phyloP scores from a whole-genome alignment of 2,329 filamentous ascomycete species.

The Trichophyton schoenleinii region DNA sequence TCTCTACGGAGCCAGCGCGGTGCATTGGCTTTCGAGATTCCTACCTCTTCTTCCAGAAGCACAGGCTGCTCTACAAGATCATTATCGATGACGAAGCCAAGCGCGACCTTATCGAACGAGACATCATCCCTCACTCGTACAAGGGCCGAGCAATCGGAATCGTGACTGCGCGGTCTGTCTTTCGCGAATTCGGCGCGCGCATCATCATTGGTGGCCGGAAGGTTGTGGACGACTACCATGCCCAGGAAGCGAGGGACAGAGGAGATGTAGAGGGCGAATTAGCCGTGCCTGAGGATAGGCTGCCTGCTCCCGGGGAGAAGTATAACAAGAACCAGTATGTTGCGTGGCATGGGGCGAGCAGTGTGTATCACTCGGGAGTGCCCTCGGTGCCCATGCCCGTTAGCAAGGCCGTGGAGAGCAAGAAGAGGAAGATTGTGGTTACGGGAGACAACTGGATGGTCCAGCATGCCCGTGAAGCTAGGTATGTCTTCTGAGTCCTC shows the following conservation, averaged over 20 bases:
- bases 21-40: slow-evolving; percentile 96
- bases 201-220: slow-evolving; percentile 86
- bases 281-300: slow-evolving; percentile 75
- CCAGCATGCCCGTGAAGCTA: slow-evolving; percentile 82
- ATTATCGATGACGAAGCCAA: slow-evolving; percentile 98
- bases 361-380: slow-evolving; percentile 77
- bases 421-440: slow-evolving; percentile 74
- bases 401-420: slow-evolving; percentile 62
- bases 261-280: slow-evolving; percentile 79
- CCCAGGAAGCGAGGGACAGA: slow-evolving; percentile 57
- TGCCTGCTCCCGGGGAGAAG: slow-evolving; percentile 61
- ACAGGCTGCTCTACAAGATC: slow-evolving; percentile 92
- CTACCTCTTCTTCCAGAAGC: slow-evolving; percentile 98
- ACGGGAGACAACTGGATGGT: slow-evolving; percentile 95
- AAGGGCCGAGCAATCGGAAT: slow-evolving; percentile 96
- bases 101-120: slow-evolving; percentile 84
- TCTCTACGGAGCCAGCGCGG: slow-evolving; percentile 92
- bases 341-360: slow-evolving; percentile 93
- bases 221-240: slow-evolving; percentile 82
- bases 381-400: slow-evolving; percentile 63
- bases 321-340: slow-evolving; percentile 99
- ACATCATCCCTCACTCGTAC: slow-evolving; percentile 95
- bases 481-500: slow-evolving; percentile 42
- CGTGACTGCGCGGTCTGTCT: slow-evolving; percentile 90
- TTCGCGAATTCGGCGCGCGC: slow-evolving; percentile 86